Conservation (phyloP, 345 rosid genomes). For the Melaleuca alternifolia region DNA sequence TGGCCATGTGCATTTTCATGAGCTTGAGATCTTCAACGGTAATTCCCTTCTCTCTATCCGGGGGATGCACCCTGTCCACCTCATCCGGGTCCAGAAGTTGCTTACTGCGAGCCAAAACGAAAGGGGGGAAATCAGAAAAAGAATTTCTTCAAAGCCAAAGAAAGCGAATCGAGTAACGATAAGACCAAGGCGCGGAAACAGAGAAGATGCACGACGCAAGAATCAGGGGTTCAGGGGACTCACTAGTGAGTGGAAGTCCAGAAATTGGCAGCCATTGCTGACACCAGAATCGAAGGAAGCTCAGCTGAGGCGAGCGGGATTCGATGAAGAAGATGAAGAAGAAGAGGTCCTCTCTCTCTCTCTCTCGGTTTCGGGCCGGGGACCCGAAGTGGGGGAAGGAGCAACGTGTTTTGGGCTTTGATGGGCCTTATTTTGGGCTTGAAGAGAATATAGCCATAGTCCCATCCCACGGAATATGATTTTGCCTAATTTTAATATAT, state of each 20-base stretch:
- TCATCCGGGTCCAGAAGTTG: conserved; percentile 85
- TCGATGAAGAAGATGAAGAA: neutral
- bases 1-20: conserved; percentile 78
- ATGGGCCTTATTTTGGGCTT: too few species aligned
- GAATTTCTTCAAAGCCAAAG: neutral
- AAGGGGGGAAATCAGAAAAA: neutral
- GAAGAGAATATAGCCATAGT: neutral
- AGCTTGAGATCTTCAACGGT: conserved; percentile 83
- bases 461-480: neutral
- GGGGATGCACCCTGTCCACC: conserved; percentile 57
- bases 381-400: neutral
- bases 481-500: neutral
- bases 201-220: neutral
- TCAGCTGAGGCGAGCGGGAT: neutral
- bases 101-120: conserved; percentile 32
- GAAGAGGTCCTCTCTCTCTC: neutral
- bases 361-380: neutral
- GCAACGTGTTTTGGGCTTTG: neutral
- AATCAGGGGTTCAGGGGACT: neutral
- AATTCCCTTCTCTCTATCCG: conserved; percentile 73
- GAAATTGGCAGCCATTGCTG: conserved; percentile 81
- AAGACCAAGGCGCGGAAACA: neutral
- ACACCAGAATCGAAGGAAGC: neutral
- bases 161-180: neutral
- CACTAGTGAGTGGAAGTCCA: conserved; percentile 89